Conservation (phyloP, 1,284 basidiomycete genomes). For the Schizopora paradoxa region DNA sequence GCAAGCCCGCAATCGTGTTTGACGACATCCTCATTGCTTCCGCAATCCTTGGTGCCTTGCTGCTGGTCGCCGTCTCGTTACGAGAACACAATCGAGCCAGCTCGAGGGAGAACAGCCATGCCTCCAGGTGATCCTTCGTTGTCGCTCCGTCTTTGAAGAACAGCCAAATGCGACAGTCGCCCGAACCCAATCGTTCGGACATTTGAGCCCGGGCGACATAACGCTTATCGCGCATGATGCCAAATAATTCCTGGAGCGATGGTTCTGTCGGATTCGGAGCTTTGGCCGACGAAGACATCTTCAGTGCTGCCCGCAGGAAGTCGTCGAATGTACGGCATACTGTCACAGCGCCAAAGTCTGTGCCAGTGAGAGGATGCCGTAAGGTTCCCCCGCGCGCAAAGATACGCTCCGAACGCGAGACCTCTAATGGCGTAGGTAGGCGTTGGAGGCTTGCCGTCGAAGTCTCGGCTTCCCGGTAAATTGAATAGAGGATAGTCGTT, state of each 20-base stretch:
- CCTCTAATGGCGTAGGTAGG: conserved; percentile 16
- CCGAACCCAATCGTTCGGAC: conserved; percentile 19
- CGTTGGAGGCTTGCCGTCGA: not conserved
- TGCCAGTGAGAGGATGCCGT: conserved; percentile 16
- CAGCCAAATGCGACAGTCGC: conserved; percentile 30
- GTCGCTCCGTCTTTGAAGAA: conserved; percentile 45
- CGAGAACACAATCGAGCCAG: conserved; percentile 18
- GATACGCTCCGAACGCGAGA: conserved; percentile 15
- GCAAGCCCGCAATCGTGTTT: not conserved
- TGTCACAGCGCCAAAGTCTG: conserved; percentile 2
- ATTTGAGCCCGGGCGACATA: conserved; percentile 51
- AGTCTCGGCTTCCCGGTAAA: too few species aligned
- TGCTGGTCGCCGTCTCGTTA: not conserved
- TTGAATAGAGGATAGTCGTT: conserved; percentile 45
- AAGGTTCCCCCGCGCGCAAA: conserved; percentile 8
- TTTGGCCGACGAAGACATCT: not conserved
- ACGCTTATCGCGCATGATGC: conserved; percentile 36
- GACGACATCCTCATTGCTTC: not conserved
- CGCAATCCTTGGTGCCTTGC: not conserved
- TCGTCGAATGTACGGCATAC: conserved; percentile 11
- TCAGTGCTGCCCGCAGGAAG: conserved; percentile 6
- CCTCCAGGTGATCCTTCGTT: conserved; percentile 45
- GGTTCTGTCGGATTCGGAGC: not conserved
- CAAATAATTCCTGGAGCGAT: conserved; percentile 19
- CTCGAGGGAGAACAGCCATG: conserved; percentile 47